Base-by-base conservation (phyloP, 106 monocot genomes). In the Iris macrosiphon region DNA sequence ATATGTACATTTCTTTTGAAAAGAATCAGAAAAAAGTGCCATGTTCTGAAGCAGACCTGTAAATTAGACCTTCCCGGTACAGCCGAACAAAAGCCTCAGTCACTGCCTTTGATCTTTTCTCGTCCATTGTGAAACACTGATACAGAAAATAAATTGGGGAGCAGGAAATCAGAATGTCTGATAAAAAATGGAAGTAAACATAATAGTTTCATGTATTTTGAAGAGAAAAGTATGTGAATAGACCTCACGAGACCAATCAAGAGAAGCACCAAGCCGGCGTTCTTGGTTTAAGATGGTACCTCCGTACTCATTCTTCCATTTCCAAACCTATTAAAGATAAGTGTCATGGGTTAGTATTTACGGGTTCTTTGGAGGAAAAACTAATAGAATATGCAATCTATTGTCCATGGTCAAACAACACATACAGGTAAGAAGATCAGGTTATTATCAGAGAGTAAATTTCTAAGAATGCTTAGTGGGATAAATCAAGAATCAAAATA, bases 171-270 rank as follows among this genome's bases (percentile, higher is more conserved):
- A 53, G 13, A 32, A 28, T 29, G 28, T 2, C 4, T 27, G 0
- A 4, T 14, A 49, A 49, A 11, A 19, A 16, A 14, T 33, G 52
- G 20, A 53, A 10, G 27, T 31, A 16, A n/a, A 33, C 13, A 53
- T 16, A n/a, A 30, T 9, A 58, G 21, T 17, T 0, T n/a, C 2
- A 58, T 40, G 26, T 58, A 32, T 19, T 53, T 33, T 28, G 32
- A 1, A 53, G 31, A 53, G 10, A 49, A 32, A 53, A 7, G 14
- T 32, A 21, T 33, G 24, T 9, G 10, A 13, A 5, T 26, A 48
- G 10, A 96, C 89, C 85, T 89, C 85, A 28, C 77, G 89, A 21
- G 79, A 89, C 95, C 95, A 96, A 40, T 89, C 95, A 46, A 96
- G 89, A 49, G 89, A 89, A 54, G 89, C 85, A 60, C 89, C 95